Evolutionary conservation across 345 rosid species (phyloP), one percentile per base, ranked within the genome.

Genomic region (Luvunga scandens): DNA sequence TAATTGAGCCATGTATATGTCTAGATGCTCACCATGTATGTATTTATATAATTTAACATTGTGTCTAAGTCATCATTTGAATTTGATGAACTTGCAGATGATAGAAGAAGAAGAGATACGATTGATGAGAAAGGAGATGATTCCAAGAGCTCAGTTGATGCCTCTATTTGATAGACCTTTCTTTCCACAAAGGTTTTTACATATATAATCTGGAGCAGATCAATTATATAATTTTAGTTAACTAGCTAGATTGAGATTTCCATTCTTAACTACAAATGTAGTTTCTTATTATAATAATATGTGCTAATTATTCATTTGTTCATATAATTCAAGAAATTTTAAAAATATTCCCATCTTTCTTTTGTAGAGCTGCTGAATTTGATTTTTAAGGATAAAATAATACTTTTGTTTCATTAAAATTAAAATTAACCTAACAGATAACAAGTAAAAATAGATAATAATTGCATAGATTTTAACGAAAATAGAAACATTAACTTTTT

Each of bases 131-230:
- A 94, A 91, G 39, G 93, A 92, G 82, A 94, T 94, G 98, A 83
- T 94, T 59, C 97, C 96, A 19, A 88, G 90, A 88, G 96, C 93
- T 62, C 96, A 91, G 33, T 78, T 94, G 81, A 92, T 92, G 98
- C 98, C 98, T 78, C 83, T 80, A 55, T 90, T 94, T 50, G 94
- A 90, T 50, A 87, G 90, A 69, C 97, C 98, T 64, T 94, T 94
- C 83, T 83, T 76, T 45, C 98, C 97, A 7, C 96, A 94, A n/a
- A 85, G 96, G 94, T 86, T 45, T 30, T 6, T 34, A 1, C 36
- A 34, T 0, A 30, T 10, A 19, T 27, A 6, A 19, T 24, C 33
- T 38, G 5, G 14, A 4, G 34, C 12, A 8, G 13, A 39, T 39
- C 45, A 1, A 39, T 39, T 39, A 39, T 39, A 39, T 39, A 39